Base-by-base conservation (phyloP, 2,329 filamentous ascomycete genomes). In the Penicillium paneum region DNA sequence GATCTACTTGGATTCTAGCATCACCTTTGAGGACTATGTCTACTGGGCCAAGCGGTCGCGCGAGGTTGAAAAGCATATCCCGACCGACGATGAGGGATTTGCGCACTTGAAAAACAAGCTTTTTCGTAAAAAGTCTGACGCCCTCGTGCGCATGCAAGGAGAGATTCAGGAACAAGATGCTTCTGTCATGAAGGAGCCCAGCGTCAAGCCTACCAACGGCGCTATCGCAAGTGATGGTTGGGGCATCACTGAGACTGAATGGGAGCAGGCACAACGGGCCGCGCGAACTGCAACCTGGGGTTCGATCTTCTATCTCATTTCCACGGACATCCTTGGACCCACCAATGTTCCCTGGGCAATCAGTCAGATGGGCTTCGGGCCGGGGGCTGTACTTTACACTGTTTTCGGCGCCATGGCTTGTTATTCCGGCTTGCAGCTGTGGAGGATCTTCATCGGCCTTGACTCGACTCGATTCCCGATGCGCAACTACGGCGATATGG, bases 281-380 rank as follows among this genome's bases (percentile, higher is more conserved):
- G 58, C 78, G 49, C 70, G 79, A 7, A 81, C 78, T 0, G 78
- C 78, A 0, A 72, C 72, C 1, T 73, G 75, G 69, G 76, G 77
- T 8, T 74, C 76, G 31, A 69, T 75, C 38, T 81, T 81, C 59
- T 79, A 78, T 48, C 68, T 80, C 45, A 79, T 80, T 61, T 79
- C 78, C 8, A 79, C 78, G 1, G 78, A 79, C 55, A 75, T 79
- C 43, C 64, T 79, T 5, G 78, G 78, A 0, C 76, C 76, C 1
- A 76, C 70, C 49, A 74, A 72, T 21, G 69, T 74, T 8, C 62
- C 58, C 8, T 66, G 60, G 45, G 60, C 64, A 3, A 59, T 67
- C 31, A 66, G 65, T 15, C 66, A 73, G 28, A 60, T 78, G 64
- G 76, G 75, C 17, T 74, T 74, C 61, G 75, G 73, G 7, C 76